These are phyloP conservation scores for Pleodorina starrii DNA, from an alignment of 139 green algal genomes.

Conservation along the genomic window DNA sequence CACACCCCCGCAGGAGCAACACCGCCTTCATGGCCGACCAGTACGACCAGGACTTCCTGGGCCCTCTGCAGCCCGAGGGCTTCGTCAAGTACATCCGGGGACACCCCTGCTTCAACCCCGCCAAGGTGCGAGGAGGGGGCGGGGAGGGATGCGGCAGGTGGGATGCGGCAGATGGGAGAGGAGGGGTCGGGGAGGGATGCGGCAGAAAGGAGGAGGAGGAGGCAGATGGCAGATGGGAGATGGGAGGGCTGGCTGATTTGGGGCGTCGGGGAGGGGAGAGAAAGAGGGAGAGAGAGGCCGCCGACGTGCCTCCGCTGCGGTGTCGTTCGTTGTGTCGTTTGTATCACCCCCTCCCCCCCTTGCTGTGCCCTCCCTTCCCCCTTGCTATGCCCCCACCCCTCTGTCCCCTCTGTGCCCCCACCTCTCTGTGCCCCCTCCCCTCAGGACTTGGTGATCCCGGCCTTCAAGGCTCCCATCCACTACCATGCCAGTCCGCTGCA, in stretches of 20 bases:
- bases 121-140: constrained; percentile 60
- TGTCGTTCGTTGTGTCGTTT: too few species aligned
- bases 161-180: too few species aligned
- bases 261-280: too few species aligned
- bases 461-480: constrained; percentile 56
- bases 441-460: constrained; percentile 73
- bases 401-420: background rate
- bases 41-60: constrained; percentile 47
- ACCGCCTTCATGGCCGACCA: constrained; percentile 57
- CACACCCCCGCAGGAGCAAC: constrained; percentile 54
- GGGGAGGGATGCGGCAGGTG: too few species aligned
- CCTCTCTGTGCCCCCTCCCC: background rate
- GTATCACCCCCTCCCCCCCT: too few species aligned
- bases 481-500: constrained; percentile 49
- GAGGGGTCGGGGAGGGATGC: too few species aligned
- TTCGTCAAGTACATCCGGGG: constrained; percentile 50
- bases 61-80: constrained; percentile 50
- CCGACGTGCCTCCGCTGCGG: too few species aligned
- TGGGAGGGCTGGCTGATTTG: too few species aligned
- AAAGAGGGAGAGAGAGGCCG: too few species aligned
- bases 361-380: background rate
- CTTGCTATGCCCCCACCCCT: background rate
- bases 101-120: constrained; percentile 65
- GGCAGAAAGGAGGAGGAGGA: too few species aligned
- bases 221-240: too few species aligned